Percentiles rank a stretch among this genome's conserved stretches.
These are phyloP conservation scores for Eimeria acervulina DNA, from an alignment of 169 alveolate species.

Conservation along the genomic window DNA sequence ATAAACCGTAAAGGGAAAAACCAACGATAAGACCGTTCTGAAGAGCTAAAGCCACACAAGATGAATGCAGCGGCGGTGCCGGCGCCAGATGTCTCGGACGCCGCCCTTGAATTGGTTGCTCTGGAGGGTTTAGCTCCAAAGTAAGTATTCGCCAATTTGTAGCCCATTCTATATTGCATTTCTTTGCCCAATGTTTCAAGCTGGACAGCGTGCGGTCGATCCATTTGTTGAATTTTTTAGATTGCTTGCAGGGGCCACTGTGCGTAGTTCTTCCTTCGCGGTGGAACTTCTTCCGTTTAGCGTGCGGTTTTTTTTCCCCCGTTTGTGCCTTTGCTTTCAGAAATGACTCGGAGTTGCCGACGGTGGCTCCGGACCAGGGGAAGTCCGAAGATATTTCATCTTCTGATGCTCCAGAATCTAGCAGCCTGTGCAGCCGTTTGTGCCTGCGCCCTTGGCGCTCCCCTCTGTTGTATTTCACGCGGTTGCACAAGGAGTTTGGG, in stretches of 20 bases:
- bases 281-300: too few relatives aligned
- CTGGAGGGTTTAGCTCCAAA: conserved; percentile 55
- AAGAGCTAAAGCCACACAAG: neutral
- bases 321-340: neutral
- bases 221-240: too few relatives aligned
- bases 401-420: neutral
- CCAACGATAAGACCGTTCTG: neutral
- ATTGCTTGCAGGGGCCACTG: neutral
- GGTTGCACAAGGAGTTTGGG: conserved; percentile 65
- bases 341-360: conserved; percentile 62
- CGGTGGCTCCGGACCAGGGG: conserved; percentile 28
- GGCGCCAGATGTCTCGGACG: conserved; percentile 55
- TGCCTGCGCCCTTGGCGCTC: conserved; percentile 23
- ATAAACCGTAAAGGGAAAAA: neutral
- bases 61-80: conserved; percentile 72
- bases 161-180: neutral
- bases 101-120: conserved; percentile 46
- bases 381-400: neutral
- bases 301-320: neutral
- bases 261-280: neutral
- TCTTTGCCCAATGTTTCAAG: neutral
- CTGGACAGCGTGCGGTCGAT: neutral
- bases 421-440: conserved; percentile 48
- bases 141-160: neutral
- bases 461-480: conserved; percentile 10